These are phyloP conservation scores for Grosmannia serpens DNA, from an alignment of 2,329 filamentous ascomycete genomes.

Conservation along the genomic window DNA sequence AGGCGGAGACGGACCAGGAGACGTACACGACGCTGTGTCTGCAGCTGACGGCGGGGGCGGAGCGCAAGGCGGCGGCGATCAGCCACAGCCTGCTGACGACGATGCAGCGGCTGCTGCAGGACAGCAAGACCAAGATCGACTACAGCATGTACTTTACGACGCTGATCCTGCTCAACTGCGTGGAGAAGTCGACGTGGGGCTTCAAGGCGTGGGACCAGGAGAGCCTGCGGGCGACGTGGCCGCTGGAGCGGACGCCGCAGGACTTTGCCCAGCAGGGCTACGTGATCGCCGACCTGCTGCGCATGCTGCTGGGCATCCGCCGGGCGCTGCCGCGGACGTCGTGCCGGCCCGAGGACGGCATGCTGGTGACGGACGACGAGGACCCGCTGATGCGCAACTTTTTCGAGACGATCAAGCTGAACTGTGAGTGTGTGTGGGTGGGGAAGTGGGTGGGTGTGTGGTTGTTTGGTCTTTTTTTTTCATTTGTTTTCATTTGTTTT, in stretches of 20 bases:
- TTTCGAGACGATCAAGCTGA: slow-evolving; percentile 44
- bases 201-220: slow-evolving; percentile 58
- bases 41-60: slow-evolving; percentile 53
- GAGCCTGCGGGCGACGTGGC: slow-evolving; percentile 47
- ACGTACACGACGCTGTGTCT: slow-evolving; percentile 51
- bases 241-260: slow-evolving; percentile 44
- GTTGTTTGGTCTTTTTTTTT: background rate
- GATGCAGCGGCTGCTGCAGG: slow-evolving; percentile 49
- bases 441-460: too few relatives aligned
- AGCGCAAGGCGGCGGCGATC: slow-evolving; percentile 49
- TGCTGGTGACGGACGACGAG: slow-evolving; percentile 33
- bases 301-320: slow-evolving; percentile 51
- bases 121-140: slow-evolving; percentile 47
- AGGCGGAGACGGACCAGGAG: slow-evolving; percentile 41
- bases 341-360: slow-evolving; percentile 31
- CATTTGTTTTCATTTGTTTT: background rate
- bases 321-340: slow-evolving; percentile 44
- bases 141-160: slow-evolving; percentile 52
- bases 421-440: slow-evolving; percentile 38
- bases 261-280: slow-evolving; percentile 48
- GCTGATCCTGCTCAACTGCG: slow-evolving; percentile 51
- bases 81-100: slow-evolving; percentile 46
- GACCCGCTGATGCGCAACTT: slow-evolving; percentile 36
- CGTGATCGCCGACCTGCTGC: slow-evolving; percentile 44
- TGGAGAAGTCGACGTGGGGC: slow-evolving; percentile 58